These are phyloP conservation scores for Paraphoma chrysanthemicola DNA, from an alignment of 2,329 filamentous ascomycete species.

Conservation along the genomic window DNA sequence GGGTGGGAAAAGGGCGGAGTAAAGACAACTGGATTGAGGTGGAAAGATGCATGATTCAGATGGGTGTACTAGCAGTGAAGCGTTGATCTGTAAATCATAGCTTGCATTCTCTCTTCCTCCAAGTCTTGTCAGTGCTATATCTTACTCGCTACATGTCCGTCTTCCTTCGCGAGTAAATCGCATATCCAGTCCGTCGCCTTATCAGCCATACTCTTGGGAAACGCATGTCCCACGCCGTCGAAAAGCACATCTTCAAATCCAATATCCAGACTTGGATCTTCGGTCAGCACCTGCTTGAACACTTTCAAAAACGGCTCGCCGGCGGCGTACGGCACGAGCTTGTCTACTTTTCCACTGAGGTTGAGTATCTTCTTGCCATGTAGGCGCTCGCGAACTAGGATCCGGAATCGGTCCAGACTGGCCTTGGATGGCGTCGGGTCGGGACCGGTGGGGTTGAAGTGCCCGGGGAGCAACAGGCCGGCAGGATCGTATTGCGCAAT, in stretches of 20 bases:
- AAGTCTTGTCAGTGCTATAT: slow-evolving; percentile 20
- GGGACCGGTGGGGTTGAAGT: slow-evolving; percentile 27
- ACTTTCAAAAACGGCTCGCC: slow-evolving; percentile 67
- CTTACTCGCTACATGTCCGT: slow-evolving; percentile 25
- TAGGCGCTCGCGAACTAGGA: slow-evolving; percentile 55
- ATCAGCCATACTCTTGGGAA: slow-evolving; percentile 69
- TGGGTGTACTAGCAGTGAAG: too few species aligned
- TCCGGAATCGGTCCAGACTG: slow-evolving; percentile 37
- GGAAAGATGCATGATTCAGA: neutral
- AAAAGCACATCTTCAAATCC: slow-evolving; percentile 72
- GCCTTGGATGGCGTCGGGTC: slow-evolving; percentile 44
- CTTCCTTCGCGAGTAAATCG: slow-evolving; percentile 39
- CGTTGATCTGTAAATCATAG: too few species aligned
- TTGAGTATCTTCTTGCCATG: slow-evolving; percentile 45
- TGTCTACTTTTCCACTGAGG: slow-evolving; percentile 70
- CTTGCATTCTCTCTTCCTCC: too few species aligned
- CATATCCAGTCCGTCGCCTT: slow-evolving; percentile 71
- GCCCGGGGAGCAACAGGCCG: slow-evolving; percentile 67
- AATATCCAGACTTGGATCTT: slow-evolving; percentile 57
- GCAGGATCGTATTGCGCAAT: slow-evolving; percentile 76
- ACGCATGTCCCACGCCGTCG: slow-evolving; percentile 72
- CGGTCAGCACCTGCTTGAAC: slow-evolving; percentile 65
- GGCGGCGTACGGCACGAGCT: slow-evolving; percentile 72
- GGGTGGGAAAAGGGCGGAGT: neutral
- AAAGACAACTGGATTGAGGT: neutral